Evolutionary conservation across 768 basidiomycete genomes (phyloP), one percentile per base, ranked within the genome.

Genomic region (Naganishia friedmannii): DNA sequence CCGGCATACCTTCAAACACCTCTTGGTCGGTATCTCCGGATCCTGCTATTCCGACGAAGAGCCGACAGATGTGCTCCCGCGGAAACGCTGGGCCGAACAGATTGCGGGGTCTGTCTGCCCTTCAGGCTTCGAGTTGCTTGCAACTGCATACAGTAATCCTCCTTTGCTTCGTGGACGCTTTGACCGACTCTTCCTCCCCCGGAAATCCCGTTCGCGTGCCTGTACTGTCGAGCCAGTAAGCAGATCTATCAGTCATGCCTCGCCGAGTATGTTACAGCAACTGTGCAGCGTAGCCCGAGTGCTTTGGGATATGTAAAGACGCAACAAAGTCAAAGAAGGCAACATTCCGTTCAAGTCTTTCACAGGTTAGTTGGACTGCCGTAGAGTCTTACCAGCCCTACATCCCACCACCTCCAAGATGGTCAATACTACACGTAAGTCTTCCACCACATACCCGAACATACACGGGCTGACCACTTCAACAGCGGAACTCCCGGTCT

Each of bases 401-500:
- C n/a, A n/a, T n/a, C n/a, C n/a, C n/a, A n/a, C n/a, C 31, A 32
- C 32, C 34, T 34, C 10, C 31, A n/a, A 17, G 13, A 58, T 58
- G 57, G 34, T 58, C 17, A 58, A 58, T 34, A 39, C 57, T 10
- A 37, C 57, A 26, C 65, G 65, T 48, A 65, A 28, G 65, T 65
- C 42, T 15, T 5, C 26, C 26, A 23, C 26, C 23, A 23, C 2
- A 12, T 2, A 15, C 21, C 23, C n/a, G 26, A 48, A 21, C 1
- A 2, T 7, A 65, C 42, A 8, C 29, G 28, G 45, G 31, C 28
- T 21, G 6, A 31, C 65, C 65, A 39, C 4, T 37, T 37, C 31
- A 12, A 23, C 53, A 65, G 69, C 60, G 23, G 46, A 53, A 34
- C 34, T 65, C 29, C 69, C 69, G 13, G 68, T 70, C 39, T 67